phyloP scores from a whole-genome alignment of 345 rosid genomes.

The Limnanthes douglasii region DNA sequence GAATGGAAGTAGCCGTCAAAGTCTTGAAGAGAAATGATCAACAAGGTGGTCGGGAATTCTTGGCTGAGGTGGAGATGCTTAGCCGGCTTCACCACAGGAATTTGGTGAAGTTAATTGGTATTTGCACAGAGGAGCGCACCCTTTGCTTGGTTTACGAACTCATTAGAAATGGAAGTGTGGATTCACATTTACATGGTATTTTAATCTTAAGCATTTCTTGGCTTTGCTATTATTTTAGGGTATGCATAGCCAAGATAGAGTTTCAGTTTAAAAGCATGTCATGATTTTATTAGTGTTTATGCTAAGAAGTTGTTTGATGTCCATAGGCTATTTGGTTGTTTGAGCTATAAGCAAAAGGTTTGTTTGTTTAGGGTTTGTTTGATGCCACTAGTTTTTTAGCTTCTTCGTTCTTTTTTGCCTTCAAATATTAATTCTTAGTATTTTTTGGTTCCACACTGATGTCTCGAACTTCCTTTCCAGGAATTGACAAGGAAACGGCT shows the following conservation, averaged over 20 bases:
- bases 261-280: no score
- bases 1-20: slow-evolving; percentile 79
- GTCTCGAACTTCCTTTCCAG: no score
- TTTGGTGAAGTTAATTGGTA: slow-evolving; percentile 84
- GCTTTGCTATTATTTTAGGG: background rate
- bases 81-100: slow-evolving; percentile 96
- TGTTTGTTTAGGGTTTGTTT: background rate
- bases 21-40: slow-evolving; percentile 89
- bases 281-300: no score
- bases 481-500: slow-evolving; percentile 53
- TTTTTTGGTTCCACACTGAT: no score
- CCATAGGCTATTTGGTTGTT: no score
- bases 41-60: slow-evolving; percentile 84
- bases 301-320: no score
- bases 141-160: slow-evolving; percentile 93
- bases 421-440: background rate
- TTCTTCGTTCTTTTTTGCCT: slow-evolving; percentile 1
- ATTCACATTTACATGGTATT: slow-evolving; percentile 89
- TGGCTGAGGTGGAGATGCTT: slow-evolving; percentile 97
- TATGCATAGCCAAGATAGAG: no score
- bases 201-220: background rate
- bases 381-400: background rate
- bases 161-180: slow-evolving; percentile 91
- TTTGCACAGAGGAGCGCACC: slow-evolving; percentile 68
- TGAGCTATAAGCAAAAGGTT: no score